phyloP scores from a whole-genome alignment of 1,284 basidiomycete species.

The Pascua sp. region DNA sequence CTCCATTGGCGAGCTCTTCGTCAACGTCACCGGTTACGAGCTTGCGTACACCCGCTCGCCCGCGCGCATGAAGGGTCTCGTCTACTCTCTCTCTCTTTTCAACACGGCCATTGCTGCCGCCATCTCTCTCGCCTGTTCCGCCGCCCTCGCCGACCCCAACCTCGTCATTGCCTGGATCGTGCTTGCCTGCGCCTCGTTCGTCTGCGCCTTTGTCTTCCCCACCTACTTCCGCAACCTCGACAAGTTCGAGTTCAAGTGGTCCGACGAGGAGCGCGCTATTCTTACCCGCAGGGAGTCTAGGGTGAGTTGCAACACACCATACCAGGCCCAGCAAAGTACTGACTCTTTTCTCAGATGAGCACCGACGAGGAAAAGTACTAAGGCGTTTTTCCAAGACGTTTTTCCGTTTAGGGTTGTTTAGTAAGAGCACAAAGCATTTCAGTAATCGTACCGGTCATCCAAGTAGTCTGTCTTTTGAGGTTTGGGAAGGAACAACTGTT shows the following conservation, averaged over 20 bases:
- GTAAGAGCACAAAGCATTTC: no score
- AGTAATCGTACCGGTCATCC: no score
- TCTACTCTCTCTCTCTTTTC: slow-evolving; percentile 50
- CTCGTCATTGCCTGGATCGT: slow-evolving; percentile 51
- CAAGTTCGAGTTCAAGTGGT: slow-evolving; percentile 21
- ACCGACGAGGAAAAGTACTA: no score
- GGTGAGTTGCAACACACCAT: no score
- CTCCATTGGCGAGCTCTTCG: slow-evolving; percentile 54
- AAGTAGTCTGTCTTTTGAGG: no score
- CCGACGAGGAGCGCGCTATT: neutral
- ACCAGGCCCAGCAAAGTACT: no score
- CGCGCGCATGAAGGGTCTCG: slow-evolving; percentile 49
- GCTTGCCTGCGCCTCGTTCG: slow-evolving; percentile 41
- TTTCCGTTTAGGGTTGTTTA: no score
- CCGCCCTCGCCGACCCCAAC: slow-evolving; percentile 49
- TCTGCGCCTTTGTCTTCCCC: slow-evolving; percentile 24
- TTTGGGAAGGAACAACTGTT: no score
- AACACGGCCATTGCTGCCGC: slow-evolving; percentile 52
- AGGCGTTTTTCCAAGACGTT: no score
- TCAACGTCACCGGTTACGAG: slow-evolving; percentile 54
- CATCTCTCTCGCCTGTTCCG: slow-evolving; percentile 40
- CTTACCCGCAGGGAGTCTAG: no score
- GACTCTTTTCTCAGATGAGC: no score
- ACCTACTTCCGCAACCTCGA: slow-evolving; percentile 32
- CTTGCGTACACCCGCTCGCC: slow-evolving; percentile 53